phyloP scores from a whole-genome alignment of 768 basidiomycete species.

The Panus rudis region DNA sequence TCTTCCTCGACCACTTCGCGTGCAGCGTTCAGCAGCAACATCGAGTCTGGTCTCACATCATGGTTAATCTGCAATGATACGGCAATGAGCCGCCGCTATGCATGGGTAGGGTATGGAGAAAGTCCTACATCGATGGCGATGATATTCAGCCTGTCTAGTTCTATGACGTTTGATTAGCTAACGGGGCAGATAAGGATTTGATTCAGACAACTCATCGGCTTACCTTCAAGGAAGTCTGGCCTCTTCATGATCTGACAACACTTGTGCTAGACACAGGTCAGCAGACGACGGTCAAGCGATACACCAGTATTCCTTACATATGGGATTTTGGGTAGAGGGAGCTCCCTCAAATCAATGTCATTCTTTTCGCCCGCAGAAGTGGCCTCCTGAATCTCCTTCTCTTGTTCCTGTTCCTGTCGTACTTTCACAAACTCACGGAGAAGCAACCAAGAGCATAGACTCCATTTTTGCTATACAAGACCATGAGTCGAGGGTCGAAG shows the following conservation, averaged over 20 bases:
- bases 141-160: slow-evolving; percentile 63
- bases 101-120: neutral
- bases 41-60: slow-evolving; percentile 75
- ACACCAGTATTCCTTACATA: slow-evolving; percentile 36
- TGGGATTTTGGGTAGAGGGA: slow-evolving; percentile 56
- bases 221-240: slow-evolving; percentile 75
- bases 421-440: slow-evolving; percentile 66
- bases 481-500: neutral
- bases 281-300: slow-evolving; percentile 2
- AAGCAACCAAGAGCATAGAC: slow-evolving; percentile 75
- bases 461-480: slow-evolving; percentile 63
- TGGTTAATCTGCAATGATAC: slow-evolving; percentile 46
- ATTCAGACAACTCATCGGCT: slow-evolving; percentile 13
- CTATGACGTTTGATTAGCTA: slow-evolving; percentile 24
- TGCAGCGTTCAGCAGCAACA: slow-evolving; percentile 68
- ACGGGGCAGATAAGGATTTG: slow-evolving; percentile 1
- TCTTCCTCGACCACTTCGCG: slow-evolving; percentile 63
- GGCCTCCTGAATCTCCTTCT: slow-evolving; percentile 34
- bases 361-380: slow-evolving; percentile 29
- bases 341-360: slow-evolving; percentile 28
- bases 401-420: slow-evolving; percentile 45
- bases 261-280: slow-evolving; percentile 40
- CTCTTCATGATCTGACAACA: slow-evolving; percentile 81
- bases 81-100: neutral
- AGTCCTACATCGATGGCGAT: slow-evolving; percentile 68